Conservation (phyloP, 257 asterid genomes). For the Nicotiana tabacum region DNA sequence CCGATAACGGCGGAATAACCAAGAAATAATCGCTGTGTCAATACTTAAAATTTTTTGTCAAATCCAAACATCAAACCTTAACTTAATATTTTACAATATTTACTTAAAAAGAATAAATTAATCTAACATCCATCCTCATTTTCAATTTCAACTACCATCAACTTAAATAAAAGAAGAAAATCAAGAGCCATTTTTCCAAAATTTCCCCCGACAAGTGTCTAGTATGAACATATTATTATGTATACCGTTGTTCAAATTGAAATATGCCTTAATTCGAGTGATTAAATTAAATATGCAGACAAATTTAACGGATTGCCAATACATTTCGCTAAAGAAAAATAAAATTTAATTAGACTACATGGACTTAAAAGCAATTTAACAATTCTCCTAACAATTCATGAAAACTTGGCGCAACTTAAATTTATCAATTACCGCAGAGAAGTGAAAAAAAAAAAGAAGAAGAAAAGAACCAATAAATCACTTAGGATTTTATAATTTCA, state of each 20-base stretch:
- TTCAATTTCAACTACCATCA: background rate
- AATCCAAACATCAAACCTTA: background rate
- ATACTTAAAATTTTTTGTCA: background rate
- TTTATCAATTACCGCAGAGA: background rate
- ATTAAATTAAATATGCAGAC: too few species aligned
- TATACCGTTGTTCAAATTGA: too few species aligned
- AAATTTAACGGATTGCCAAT: too few species aligned
- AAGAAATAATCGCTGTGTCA: background rate
- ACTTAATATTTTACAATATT: background rate
- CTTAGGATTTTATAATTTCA: background rate
- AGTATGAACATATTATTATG: too few species aligned
- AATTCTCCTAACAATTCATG: background rate
- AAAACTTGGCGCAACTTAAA: background rate
- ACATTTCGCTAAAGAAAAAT: too few species aligned
- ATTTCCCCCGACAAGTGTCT: too few species aligned
- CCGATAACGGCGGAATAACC: too few species aligned
- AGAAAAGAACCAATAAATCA: background rate
- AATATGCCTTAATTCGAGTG: too few species aligned
- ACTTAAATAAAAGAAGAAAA: too few species aligned
- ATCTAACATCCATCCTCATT: background rate
- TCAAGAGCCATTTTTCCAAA: too few species aligned
- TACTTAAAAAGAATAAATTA: background rate
- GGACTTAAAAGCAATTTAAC: background rate
- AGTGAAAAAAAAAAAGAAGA: background rate
- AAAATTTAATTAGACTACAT: background rate